phyloP scores from a whole-genome alignment of 805 yeast species.

The Clavispora carvajalis region DNA sequence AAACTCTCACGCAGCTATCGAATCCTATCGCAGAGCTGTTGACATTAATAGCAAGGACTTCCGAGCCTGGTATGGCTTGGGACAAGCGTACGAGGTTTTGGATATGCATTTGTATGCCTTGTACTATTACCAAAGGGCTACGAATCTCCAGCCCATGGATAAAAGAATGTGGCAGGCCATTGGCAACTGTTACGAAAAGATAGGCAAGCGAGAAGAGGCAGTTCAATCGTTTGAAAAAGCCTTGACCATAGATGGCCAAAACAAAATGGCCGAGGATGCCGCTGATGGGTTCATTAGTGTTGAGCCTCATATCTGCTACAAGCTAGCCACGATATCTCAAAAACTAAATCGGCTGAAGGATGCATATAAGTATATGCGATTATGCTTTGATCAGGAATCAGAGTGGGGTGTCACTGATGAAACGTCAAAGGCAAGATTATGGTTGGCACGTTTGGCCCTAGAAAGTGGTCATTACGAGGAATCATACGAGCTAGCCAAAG shows the following conservation, averaged over 20 bases:
- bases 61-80: constrained; percentile 97
- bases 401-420: constrained; percentile 68
- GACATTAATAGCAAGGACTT: constrained; percentile 86
- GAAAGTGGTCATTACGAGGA: constrained; percentile 51
- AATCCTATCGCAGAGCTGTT: constrained; percentile 87
- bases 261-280: constrained; percentile 14
- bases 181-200: constrained; percentile 81
- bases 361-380: constrained; percentile 58
- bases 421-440: constrained; percentile 72
- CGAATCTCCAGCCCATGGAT: constrained; percentile 82
- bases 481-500: constrained; percentile 72
- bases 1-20: constrained; percentile 96
- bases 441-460: constrained; percentile 75
- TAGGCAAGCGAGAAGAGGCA: constrained; percentile 66
- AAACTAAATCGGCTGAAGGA: constrained; percentile 45
- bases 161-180: constrained; percentile 95
- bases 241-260: constrained; percentile 43
- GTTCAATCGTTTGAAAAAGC: constrained; percentile 81
- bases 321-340: constrained; percentile 65
- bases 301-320: constrained; percentile 51
- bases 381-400: constrained; percentile 60
- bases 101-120: constrained; percentile 92
- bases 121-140: constrained; percentile 88
- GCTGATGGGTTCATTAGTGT: constrained; percentile 33
- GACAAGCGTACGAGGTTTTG: constrained; percentile 94